Evolutionary conservation across 2,329 filamentous ascomycete genomes (phyloP).

Genomic region (Colletotrichum tabaci): DNA sequence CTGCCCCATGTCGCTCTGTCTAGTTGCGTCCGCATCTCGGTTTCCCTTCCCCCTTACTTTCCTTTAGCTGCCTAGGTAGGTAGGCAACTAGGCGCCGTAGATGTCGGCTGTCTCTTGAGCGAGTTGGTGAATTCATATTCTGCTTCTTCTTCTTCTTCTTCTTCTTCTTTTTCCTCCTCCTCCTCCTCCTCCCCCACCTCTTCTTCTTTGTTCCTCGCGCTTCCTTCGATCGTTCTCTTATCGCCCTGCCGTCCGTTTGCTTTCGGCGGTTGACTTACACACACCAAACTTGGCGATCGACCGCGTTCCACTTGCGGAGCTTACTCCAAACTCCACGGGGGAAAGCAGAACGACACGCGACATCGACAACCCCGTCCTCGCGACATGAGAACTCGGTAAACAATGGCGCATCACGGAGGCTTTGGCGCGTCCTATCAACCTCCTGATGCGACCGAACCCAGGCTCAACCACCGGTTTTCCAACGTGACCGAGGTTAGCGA

Average conservation of each 20-base stretch:
- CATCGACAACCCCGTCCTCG: constrained; percentile 11
- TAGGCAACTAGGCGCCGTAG: constrained; percentile 20
- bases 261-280: constrained; percentile 7
- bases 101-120: constrained; percentile 25
- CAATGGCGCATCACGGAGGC: constrained; percentile 36
- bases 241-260: constrained; percentile 3
- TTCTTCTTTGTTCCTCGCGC: background rate
- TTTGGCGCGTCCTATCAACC: constrained; percentile 49
- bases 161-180: background rate
- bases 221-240: background rate
- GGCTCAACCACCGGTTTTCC: constrained; percentile 52
- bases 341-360: background rate
- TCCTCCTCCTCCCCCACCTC: background rate
- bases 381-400: constrained; percentile 37
- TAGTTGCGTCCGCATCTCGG: background rate
- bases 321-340: background rate
- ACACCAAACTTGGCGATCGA: background rate
- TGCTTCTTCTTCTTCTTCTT: background rate
- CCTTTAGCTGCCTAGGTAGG: constrained; percentile 3
- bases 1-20: constrained; percentile 25
- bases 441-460: constrained; percentile 11
- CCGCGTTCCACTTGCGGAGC: constrained; percentile 17
- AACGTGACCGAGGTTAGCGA: constrained; percentile 53
- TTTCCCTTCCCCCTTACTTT: constrained; percentile 16
- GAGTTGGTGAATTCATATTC: background rate